Conservation (phyloP, 108 stramenopile genomes). For the Fistulifera pelliculosa region DNA sequence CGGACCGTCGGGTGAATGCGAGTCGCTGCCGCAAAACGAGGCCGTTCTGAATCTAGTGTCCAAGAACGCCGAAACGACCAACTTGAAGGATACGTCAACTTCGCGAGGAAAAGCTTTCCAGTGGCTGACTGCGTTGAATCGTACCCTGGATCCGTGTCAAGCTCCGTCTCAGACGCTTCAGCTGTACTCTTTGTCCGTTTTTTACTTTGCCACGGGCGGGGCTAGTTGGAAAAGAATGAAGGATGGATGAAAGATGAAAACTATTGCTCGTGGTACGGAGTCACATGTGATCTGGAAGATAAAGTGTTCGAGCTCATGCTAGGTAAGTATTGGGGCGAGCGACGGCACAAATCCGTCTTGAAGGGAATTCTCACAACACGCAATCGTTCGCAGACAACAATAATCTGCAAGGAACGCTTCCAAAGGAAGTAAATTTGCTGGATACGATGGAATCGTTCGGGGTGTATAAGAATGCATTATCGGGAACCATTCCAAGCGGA, state of each 20-base stretch:
- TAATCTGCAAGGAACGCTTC: slow-evolving; percentile 27
- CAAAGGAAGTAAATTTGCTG: slow-evolving; percentile 28
- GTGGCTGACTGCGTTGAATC: neutral
- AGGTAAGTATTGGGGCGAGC: neutral
- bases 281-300: slow-evolving; percentile 4
- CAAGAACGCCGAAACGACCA: too few species aligned
- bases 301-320: slow-evolving; percentile 4
- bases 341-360: neutral
- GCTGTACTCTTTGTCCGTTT: neutral
- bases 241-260: slow-evolving; percentile 7
- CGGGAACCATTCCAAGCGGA: slow-evolving; percentile 14
- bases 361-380: neutral
- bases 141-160: neutral
- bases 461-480: slow-evolving; percentile 8
- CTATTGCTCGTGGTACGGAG: slow-evolving; percentile 11
- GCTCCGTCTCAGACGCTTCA: neutral
- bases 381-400: slow-evolving; percentile 2
- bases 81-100: neutral
- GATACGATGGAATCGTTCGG: slow-evolving; percentile 19
- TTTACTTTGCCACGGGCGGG: slow-evolving; percentile 12
- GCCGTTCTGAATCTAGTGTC: too few species aligned
- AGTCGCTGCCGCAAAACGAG: too few species aligned
- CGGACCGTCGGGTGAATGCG: too few species aligned
- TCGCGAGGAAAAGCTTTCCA: slow-evolving; percentile 2
- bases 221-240: slow-evolving; percentile 7